Base-by-base conservation (phyloP, 2,329 filamentous ascomycete species). In the Tolypocladium ovalisporum region DNA sequence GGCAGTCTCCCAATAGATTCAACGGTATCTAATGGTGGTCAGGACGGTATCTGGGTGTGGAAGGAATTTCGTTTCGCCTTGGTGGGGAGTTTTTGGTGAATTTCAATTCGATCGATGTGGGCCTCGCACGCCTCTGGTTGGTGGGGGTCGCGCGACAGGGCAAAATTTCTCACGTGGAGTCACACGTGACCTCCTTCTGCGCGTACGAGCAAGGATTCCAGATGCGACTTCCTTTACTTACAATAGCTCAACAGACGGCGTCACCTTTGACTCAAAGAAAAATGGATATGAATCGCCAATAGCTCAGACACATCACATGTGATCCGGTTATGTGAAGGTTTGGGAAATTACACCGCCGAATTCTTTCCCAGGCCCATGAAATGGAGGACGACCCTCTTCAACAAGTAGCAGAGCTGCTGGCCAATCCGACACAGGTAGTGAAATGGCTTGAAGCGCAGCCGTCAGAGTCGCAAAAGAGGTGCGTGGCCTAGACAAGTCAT, bases 1-100 rank as follows among this genome's bases (percentile, higher is more conserved):
- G 82, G 83, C 86, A 88, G 88, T 91, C 88, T 91, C 89, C 87
- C 88, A 89, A 81, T 88, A 89, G 85, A 87, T 68, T 76, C 63
- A 61, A 61, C 57, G 63, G 63, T 66, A 83, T 86, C 85, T 88
- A 88, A 84, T 88, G 87, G 87, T 89, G 84, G 81, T 73, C 71
- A 62, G 72, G 69, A 69, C 67, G 68, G 61, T 61, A 65, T 57
- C 63, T 65, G 62, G 65, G 66, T 66, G 57, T 44, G 17, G 58
- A 58, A 59, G 56, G 47, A 49, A 57, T 54, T 60, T 61, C 57
- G 42, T 57, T 55, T 55, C 55, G 52, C 44, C 58, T 52, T 22
- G 54, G 35, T 36, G 37, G 56, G 56, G 54, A 60, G 55, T 58
- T 60, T 67, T 66, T 61, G 61, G 58, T 57, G 59, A 60, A 61